Conservation (phyloP, 164 flowering plant genomes). For the Piper betle region DNA sequence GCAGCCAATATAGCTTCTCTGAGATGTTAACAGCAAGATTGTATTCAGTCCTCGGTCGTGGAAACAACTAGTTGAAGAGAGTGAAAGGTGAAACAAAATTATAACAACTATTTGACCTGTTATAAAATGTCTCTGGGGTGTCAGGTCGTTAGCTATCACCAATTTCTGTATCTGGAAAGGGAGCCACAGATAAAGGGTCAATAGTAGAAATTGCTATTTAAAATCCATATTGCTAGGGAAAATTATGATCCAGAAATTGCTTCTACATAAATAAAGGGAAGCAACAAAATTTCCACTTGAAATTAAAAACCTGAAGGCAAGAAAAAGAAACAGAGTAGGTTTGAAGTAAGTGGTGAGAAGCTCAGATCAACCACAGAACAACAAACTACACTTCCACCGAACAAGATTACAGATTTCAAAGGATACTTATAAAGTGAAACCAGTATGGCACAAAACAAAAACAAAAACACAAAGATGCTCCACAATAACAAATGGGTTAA, state of each 20-base stretch:
- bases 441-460: background rate
- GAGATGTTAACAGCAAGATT: background rate
- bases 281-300: no score
- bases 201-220: background rate
- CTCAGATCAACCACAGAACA: background rate
- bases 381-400: background rate
- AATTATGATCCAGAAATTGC: background rate
- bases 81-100: background rate
- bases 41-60: background rate
- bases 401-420: background rate
- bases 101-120: conserved; percentile 29
- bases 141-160: conserved; percentile 49
- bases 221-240: background rate
- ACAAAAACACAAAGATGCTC: no score
- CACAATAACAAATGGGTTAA: no score
- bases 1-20: conserved; percentile 64
- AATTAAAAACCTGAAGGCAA: no score
- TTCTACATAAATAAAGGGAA: background rate
- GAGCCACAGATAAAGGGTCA: background rate
- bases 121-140: conserved; percentile 55
- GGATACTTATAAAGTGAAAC: background rate
- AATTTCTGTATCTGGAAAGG: conserved; percentile 57
- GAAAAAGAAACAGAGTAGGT: no score
- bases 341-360: background rate
- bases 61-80: no score